A percentile compares a stretch with the other conserved stretches of the same genome.
Conservation (phyloP, 2,329 filamentous ascomycete species). For the Colletotrichum costaricense region DNA sequence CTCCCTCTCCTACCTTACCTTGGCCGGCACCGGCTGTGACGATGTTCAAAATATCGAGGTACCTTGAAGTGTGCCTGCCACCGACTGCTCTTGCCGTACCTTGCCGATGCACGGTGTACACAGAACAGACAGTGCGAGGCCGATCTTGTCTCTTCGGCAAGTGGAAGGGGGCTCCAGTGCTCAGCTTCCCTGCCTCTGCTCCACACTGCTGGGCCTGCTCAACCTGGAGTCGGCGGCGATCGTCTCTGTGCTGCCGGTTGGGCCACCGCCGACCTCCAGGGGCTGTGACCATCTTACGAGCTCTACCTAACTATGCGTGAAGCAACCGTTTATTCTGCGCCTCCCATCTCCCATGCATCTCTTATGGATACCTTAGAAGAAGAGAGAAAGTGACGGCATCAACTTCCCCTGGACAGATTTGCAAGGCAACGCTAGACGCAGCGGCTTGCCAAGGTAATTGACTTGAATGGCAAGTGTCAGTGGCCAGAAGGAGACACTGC, state of each 20-base stretch:
- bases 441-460: too few species aligned
- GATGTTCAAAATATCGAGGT: background rate
- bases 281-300: conserved; percentile 30
- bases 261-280: conserved; percentile 24
- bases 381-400: background rate
- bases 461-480: too few species aligned
- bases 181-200: background rate
- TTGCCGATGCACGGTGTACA: background rate
- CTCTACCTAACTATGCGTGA: background rate
- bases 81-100: background rate
- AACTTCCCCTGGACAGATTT: background rate
- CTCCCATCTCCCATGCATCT: background rate
- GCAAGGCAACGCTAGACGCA: too few species aligned
- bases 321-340: background rate
- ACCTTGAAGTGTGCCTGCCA: background rate
- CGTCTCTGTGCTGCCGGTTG: conserved; percentile 21
- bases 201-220: conserved; percentile 2
- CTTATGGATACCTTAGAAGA: background rate
- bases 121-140: conserved; percentile 3
- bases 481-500: too few species aligned
- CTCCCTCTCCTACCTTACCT: background rate
- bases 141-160: background rate
- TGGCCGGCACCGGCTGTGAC: too few species aligned
- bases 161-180: conserved; percentile 2
- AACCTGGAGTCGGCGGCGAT: conserved; percentile 29